These are phyloP conservation scores for Alternaria arborescens DNA, from an alignment of 2,329 filamentous ascomycete species.

Conservation along the genomic window DNA sequence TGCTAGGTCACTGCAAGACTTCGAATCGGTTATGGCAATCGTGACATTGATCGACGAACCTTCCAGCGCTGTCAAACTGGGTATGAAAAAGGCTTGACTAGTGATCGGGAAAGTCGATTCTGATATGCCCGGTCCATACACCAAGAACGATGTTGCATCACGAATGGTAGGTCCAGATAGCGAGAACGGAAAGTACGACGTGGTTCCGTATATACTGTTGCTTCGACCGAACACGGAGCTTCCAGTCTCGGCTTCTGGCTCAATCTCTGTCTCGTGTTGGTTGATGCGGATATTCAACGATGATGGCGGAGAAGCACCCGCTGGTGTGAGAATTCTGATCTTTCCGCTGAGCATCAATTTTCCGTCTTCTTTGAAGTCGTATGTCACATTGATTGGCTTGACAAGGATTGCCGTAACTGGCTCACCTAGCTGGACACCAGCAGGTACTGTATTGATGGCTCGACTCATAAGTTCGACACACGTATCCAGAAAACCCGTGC, in stretches of 20 bases:
- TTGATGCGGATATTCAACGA: not conserved
- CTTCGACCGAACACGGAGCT: not conserved
- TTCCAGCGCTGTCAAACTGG: not conserved
- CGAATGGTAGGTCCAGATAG: not conserved
- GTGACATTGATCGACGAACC: not conserved
- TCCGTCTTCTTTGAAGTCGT: not conserved
- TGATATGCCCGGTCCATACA: not conserved
- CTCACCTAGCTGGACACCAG: conserved; percentile 3
- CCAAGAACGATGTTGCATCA: conserved; percentile 1
- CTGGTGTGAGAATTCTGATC: conserved; percentile 5
- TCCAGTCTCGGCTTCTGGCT: no score
- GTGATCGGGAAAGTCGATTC: not conserved
- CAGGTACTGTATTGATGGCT: conserved; percentile 18
- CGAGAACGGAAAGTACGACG: conserved; percentile 6
- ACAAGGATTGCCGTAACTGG: not conserved
- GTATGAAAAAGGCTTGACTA: not conserved
- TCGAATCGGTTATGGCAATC: not conserved
- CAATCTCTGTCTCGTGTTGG: no score
- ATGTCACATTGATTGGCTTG: conserved; percentile 5
- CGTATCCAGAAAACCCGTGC: conserved; percentile 1
- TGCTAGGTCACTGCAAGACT: not conserved
- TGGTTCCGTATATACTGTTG: not conserved
- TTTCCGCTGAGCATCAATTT: conserved; percentile 2
- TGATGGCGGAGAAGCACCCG: not conserved
- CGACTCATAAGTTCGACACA: conserved; percentile 15